Evolutionary conservation across 179 eudicot genomes (phyloP).

Genomic region (Spinacia oleracea): DNA sequence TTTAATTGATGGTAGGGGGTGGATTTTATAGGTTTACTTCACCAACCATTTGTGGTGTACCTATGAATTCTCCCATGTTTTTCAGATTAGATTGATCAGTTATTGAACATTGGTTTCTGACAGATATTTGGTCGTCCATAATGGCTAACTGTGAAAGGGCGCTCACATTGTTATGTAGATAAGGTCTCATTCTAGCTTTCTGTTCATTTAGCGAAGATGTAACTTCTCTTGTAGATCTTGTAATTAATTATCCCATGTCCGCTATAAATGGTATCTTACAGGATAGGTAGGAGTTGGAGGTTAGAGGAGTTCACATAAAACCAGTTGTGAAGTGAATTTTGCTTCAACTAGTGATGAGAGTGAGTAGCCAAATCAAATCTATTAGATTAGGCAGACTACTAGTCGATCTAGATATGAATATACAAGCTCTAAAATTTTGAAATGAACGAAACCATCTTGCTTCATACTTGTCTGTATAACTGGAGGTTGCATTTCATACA

Average conservation of each 20-base stretch:
- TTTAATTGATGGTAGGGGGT: no score
- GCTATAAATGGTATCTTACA: slow-evolving; percentile 25
- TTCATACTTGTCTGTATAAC: background rate
- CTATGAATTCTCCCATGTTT: background rate
- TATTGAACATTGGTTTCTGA: background rate
- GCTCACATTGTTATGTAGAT: slow-evolving; percentile 77
- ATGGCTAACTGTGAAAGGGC: slow-evolving; percentile 88
- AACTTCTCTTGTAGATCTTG: background rate
- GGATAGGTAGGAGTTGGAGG: slow-evolving; percentile 61
- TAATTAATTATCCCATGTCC: background rate
- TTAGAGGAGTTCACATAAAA: slow-evolving; percentile 62
- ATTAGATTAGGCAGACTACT: no score
- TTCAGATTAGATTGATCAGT: background rate
- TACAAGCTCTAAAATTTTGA: background rate
- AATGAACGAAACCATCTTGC: background rate
- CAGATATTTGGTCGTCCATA: slow-evolving; percentile 95
- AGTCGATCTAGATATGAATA: background rate
- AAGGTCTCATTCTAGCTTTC: slow-evolving; percentile 40
- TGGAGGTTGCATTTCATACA: background rate
- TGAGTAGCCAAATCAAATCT: slow-evolving; percentile 36
- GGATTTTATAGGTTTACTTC: slow-evolving; percentile 66
- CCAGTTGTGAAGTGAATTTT: slow-evolving; percentile 47
- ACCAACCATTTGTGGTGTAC: background rate
- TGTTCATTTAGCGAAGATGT: background rate
- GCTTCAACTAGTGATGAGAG: slow-evolving; percentile 56